Percentiles rank a stretch among this genome's conserved stretches.
These are phyloP conservation scores for Suillus brevipes DNA, from an alignment of 768 basidiomycete genomes.

Conservation along the genomic window DNA sequence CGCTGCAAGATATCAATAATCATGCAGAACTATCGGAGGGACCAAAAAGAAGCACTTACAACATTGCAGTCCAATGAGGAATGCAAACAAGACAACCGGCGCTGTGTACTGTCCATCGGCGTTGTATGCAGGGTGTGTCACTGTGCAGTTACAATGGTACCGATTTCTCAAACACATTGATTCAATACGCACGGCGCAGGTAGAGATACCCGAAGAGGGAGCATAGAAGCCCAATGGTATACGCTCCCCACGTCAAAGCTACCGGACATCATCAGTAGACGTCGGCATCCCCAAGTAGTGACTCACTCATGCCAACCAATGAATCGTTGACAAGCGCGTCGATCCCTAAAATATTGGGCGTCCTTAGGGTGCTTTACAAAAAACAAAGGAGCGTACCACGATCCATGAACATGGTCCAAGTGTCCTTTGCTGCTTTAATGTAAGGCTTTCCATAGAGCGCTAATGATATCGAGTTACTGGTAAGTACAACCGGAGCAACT, in stretches of 20 bases:
- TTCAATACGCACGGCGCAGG: slow-evolving; percentile 53
- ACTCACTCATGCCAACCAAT: slow-evolving; percentile 72
- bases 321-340: slow-evolving; percentile 85
- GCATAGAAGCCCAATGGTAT: slow-evolving; percentile 70
- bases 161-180: not conserved
- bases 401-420: slow-evolving; percentile 76
- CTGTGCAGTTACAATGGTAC: slow-evolving; percentile 33
- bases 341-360: slow-evolving; percentile 37
- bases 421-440: slow-evolving; percentile 78
- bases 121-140: slow-evolving; percentile 77
- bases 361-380: not conserved
- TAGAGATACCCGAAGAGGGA: slow-evolving; percentile 79
- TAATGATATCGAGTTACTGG: slow-evolving; percentile 22
- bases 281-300: not conserved
- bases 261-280: slow-evolving; percentile 6
- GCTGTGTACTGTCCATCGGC: slow-evolving; percentile 73
- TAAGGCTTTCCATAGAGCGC: slow-evolving; percentile 86
- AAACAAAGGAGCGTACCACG: slow-evolving; percentile 42
- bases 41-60: slow-evolving; percentile 46
- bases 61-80: slow-evolving; percentile 75
- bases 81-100: slow-evolving; percentile 74
- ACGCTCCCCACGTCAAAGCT: slow-evolving; percentile 82
- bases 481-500: not conserved
- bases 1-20: slow-evolving; percentile 36
- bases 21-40: not conserved